These are phyloP conservation scores for Oxytropis ochrocephala DNA, from an alignment of 306 rosid species.

Conservation along the genomic window DNA sequence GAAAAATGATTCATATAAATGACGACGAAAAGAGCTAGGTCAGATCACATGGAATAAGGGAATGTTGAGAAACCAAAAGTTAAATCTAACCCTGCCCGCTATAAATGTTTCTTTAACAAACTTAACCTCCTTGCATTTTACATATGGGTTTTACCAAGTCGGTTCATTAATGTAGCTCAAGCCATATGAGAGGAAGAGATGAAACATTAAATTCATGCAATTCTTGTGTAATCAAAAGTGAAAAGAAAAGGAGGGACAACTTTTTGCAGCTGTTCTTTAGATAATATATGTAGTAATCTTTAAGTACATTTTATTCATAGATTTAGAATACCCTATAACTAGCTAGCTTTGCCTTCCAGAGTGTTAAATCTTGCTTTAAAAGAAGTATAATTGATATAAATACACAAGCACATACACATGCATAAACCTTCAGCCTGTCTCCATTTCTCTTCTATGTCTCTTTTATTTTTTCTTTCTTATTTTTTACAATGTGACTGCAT, in stretches of 20 bases:
- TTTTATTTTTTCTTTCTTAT: neutral
- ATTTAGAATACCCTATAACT: slow-evolving; percentile 13
- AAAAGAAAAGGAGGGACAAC: slow-evolving; percentile 19
- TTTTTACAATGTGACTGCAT: slow-evolving; percentile 9
- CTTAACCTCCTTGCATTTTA: no score
- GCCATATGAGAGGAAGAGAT: neutral
- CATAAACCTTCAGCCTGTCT: slow-evolving; percentile 19
- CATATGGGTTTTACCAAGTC: neutral
- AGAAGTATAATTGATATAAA: neutral
- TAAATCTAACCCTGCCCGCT: no score
- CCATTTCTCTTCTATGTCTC: slow-evolving; percentile 17
- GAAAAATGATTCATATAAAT: no score
- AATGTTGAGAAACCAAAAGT: no score
- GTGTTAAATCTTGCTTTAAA: slow-evolving; percentile 24
- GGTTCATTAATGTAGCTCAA: neutral
- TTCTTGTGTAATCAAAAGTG: slow-evolving; percentile 6
- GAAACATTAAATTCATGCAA: neutral
- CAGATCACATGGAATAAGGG: no score
- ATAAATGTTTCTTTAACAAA: no score
- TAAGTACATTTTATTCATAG: slow-evolving; percentile 22
- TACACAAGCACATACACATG: slow-evolving; percentile 29
- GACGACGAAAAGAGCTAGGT: no score
- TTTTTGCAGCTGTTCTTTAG: slow-evolving; percentile 29
- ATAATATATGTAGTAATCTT: slow-evolving; percentile 38
- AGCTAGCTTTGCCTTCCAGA: slow-evolving; percentile 31